Base-by-base conservation (phyloP, 306 rosid genomes). In the Vigna reflexopilosa region DNA sequence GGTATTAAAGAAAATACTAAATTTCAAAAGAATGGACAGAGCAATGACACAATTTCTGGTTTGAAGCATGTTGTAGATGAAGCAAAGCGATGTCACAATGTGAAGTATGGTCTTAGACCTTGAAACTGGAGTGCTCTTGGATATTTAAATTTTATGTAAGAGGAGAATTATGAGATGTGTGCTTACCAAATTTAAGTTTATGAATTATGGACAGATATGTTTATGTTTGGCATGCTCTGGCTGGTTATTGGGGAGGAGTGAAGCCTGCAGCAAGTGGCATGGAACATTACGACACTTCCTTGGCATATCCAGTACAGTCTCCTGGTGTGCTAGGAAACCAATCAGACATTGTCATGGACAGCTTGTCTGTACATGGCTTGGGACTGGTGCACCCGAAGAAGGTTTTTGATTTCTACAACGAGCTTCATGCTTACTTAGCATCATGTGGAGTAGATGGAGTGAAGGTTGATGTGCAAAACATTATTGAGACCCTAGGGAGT, bases 181-280 rank as follows among this genome's bases (percentile, higher is more conserved):
- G 16, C 26, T 51, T 26, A 26, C 28, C 49, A 5, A 51, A 52
- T 26, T 14, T 40, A 65, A 50, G 54, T 69, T 26, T 77, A 67
- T 5, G 42, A 38, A 24, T 26, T 73, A 11, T 50, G 73, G 22
- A 54, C 94, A 95, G 99, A 47, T 84, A 77, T 80, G 90, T 93
- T 54, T 96, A 88, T 76, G 99, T 91, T 24, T 96, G 99, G 99
- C 99, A 96, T 88, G 99, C 99, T 28, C 80, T 96, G 38, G 96
- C 93, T 62, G 99, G 99, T 48, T 96, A 96, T 67, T 96, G 99
- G 99, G 99, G 98, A 57, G 99, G 99, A 74, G 99, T 96, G 73
- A 91, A 93, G 76, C 99, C 98, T 48, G 89, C 91, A 57, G 96
- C 94, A 57, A 56, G 69, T 14, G 99, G 97, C 72, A 91, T 96